Conservation (phyloP, 805 yeast species). For the Vanderwaltozyma yarrowii region DNA sequence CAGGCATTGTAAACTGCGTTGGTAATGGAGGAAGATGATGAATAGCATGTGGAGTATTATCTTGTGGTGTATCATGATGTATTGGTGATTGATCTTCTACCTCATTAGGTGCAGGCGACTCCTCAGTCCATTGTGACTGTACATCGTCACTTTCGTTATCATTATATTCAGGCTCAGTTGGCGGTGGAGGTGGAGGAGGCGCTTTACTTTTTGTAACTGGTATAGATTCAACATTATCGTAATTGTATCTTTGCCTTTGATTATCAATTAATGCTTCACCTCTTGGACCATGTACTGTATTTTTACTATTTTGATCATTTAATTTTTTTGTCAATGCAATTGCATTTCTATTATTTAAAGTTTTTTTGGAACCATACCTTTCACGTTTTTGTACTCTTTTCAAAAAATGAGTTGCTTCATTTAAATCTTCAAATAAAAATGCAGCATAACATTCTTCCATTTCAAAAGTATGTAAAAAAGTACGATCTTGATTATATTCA, state of each 20-base stretch:
- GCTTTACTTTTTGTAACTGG: constrained; percentile 30
- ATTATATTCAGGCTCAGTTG: constrained; percentile 14
- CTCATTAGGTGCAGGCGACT: too few relatives aligned
- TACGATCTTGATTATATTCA: constrained; percentile 85
- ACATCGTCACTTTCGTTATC: constrained; percentile 4
- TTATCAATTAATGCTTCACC: constrained; percentile 24
- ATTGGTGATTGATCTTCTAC: too few relatives aligned
- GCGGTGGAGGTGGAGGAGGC: constrained; percentile 35
- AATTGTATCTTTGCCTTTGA: constrained; percentile 25
- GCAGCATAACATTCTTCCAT: constrained; percentile 85
- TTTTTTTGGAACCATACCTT: constrained; percentile 80
- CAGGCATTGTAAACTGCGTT: constrained; percentile 6
- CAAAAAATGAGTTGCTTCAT: constrained; percentile 77
- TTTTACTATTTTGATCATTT: constrained; percentile 46
- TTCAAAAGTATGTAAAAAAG: constrained; percentile 92
- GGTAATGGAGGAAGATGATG: constrained; percentile 21
- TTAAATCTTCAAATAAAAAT: constrained; percentile 75
- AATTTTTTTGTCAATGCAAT: constrained; percentile 59
- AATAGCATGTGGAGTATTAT: constrained; percentile 8
- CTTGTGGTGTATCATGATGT: constrained; percentile 9
- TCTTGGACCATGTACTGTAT: constrained; percentile 62
- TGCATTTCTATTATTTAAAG: constrained; percentile 79
- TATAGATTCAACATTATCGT: constrained; percentile 21
- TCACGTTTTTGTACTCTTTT: constrained; percentile 67
- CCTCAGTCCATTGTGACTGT: constrained; percentile 6